phyloP scores from a whole-genome alignment of 148 eudicot genomes.

The Rhododendron vialii region DNA sequence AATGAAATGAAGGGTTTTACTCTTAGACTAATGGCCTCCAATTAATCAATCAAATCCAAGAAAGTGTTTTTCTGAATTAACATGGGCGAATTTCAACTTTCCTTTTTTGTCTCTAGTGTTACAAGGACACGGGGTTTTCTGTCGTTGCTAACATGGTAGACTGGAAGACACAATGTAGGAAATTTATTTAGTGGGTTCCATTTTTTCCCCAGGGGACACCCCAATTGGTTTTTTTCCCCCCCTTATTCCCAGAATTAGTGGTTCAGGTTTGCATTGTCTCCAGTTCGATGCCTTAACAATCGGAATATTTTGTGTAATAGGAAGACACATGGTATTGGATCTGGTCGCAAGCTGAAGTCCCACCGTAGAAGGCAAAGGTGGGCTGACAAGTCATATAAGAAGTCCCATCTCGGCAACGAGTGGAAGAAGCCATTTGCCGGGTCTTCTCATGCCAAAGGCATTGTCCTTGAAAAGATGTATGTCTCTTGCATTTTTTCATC shows the following conservation, averaged over 20 bases:
- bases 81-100: not conserved
- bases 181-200: not conserved
- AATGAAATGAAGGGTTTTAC: not conserved
- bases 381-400: conserved; percentile 91
- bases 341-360: conserved; percentile 86
- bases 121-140: not conserved
- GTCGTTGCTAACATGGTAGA: not conserved
- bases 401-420: conserved; percentile 88
- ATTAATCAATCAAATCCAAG: too few relatives aligned
- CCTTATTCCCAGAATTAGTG: not conserved
- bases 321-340: conserved; percentile 90
- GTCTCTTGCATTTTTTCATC: not conserved
- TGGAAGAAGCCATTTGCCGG: conserved; percentile 97
- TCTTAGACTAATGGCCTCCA: not conserved
- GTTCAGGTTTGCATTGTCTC: not conserved
- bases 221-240: not conserved
- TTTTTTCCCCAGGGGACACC: not conserved
- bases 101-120: not conserved
- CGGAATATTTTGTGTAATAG: conserved; percentile 21
- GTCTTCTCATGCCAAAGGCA: conserved; percentile 91
- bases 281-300: not conserved
- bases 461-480: conserved; percentile 91
- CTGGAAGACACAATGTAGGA: not conserved
- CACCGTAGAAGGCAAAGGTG: conserved; percentile 83
- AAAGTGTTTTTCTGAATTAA: not conserved